Percentiles rank a stretch among this genome's conserved stretches.
Conservation (phyloP, 2,329 filamentous ascomycete genomes). For the Xylariaceae sp. region DNA sequence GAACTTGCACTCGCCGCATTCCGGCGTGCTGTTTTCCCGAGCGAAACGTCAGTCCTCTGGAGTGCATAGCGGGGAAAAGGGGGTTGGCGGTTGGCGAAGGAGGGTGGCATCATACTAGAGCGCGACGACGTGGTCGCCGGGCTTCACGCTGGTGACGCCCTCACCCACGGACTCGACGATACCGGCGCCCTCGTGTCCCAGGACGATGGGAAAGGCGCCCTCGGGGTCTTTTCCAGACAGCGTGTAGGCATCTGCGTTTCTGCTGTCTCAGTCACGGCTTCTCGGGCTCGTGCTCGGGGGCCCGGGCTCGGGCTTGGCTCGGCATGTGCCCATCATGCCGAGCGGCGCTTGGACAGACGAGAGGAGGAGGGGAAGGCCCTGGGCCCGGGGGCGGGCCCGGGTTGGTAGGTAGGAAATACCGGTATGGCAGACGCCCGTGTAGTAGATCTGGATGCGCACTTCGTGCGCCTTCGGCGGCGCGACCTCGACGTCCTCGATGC, state of each 20-base stretch:
- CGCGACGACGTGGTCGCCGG: slow-evolving; percentile 83
- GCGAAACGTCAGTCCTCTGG: background rate
- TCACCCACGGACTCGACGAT: slow-evolving; percentile 91
- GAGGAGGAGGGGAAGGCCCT: slow-evolving; percentile 10
- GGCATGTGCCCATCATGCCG: too few species aligned
- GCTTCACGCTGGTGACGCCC: slow-evolving; percentile 90
- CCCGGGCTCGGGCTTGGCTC: slow-evolving; percentile 23
- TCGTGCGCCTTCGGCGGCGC: slow-evolving; percentile 82
- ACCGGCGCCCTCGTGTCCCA: slow-evolving; percentile 86
- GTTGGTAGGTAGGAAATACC: slow-evolving; percentile 48
- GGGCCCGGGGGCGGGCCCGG: too few species aligned
- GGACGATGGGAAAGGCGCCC: slow-evolving; percentile 81
- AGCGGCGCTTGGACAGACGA: too few species aligned
- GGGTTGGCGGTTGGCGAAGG: background rate
- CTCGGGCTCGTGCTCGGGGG: too few species aligned
- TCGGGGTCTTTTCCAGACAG: slow-evolving; percentile 95
- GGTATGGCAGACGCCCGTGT: slow-evolving; percentile 98
- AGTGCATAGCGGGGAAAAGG: slow-evolving; percentile 4
- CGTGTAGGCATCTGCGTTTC: slow-evolving; percentile 86
- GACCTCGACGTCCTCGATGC: slow-evolving; percentile 89
- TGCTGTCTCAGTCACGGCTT: too few species aligned
- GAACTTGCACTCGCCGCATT: slow-evolving; percentile 98
- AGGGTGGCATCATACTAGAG: slow-evolving; percentile 68
- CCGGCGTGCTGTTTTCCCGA: slow-evolving; percentile 65
- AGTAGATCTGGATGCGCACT: slow-evolving; percentile 93